Evolutionary conservation across 2,329 filamentous ascomycete species (phyloP).

Genomic region (Pyricularia pennisetigena): DNA sequence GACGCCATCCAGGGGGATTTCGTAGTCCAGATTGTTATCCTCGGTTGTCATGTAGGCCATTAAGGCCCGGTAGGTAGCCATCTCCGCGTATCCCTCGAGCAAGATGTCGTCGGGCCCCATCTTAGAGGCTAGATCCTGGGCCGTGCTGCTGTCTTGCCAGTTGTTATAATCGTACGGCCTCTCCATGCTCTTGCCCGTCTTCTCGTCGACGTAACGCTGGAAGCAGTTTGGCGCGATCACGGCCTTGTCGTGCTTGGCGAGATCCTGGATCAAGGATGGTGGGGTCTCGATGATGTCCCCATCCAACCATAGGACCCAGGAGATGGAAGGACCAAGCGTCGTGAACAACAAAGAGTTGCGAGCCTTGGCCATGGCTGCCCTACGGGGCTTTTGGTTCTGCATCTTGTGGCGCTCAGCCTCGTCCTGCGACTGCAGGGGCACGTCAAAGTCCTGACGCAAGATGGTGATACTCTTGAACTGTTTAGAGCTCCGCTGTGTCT

Average conservation of each 20-base stretch:
- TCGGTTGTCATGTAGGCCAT: constrained; percentile 74
- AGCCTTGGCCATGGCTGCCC: constrained; percentile 85
- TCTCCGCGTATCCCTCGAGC: constrained; percentile 84
- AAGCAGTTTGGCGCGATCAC: constrained; percentile 94
- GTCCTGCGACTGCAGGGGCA: constrained; percentile 67
- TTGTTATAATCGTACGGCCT: constrained; percentile 95
- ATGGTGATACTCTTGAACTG: constrained; percentile 93
- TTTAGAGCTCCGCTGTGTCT: constrained; percentile 73
- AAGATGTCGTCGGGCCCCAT: constrained; percentile 91
- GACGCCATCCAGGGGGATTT: constrained; percentile 80
- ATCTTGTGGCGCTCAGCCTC: constrained; percentile 89
- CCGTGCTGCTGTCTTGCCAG: constrained; percentile 83
- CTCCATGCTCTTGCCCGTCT: constrained; percentile 60
- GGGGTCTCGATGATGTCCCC: constrained; percentile 87
- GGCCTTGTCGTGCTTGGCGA: constrained; percentile 79
- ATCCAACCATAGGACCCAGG: constrained; percentile 96
- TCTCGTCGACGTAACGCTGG: constrained; percentile 67
- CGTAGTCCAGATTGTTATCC: constrained; percentile 44
- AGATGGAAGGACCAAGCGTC: constrained; percentile 79
- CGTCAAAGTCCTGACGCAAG: constrained; percentile 87
- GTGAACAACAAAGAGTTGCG: constrained; percentile 94
- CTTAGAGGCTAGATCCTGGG: constrained; percentile 61
- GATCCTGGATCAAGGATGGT: constrained; percentile 75
- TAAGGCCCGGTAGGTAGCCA: constrained; percentile 82
- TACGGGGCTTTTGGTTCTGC: constrained; percentile 74